Base-by-base conservation (phyloP, 2,329 filamentous ascomycete genomes). In the Mariannaea sp. region DNA sequence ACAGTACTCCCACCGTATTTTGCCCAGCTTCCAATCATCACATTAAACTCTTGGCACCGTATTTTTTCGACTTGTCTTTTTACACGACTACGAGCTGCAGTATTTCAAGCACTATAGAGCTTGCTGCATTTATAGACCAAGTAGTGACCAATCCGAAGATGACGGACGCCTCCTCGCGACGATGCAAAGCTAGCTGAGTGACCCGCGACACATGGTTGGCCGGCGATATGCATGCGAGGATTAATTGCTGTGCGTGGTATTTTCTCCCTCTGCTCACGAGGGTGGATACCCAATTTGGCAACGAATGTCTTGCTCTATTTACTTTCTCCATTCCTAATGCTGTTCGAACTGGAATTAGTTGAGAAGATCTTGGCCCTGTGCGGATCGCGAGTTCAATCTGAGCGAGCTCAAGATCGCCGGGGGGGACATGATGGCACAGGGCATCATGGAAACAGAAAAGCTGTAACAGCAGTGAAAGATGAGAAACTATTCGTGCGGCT, bases 291-390 rank as follows among this genome's bases (percentile, higher is more conserved):
- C 32, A 44, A 44, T n/a, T 29, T 33, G 40, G 22, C 8, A 46
- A 42, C 20, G 33, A 48, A 29, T 19, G 41, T 22, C 36, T 27
- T 22, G 20, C 46, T 32, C n/a, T n/a, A n/a, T n/a, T n/a, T 10
- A n/a, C 36, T 8, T 42, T 22, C 41, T 42, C 26, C 50, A 42
- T 53, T n/a, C 50, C 43, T 44, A 29, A 53, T 47, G 38, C 38
- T 39, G 36, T 26, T 33, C 30, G 20, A 32, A 19, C n/a, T 38
- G n/a, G n/a, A n/a, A 19, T 19, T 30, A 36, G 29, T 36, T 43
- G 24, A 16, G n/a, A 35, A 10, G 27, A 40, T 42, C 38, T 20
- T 27, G 38, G 45, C 45, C 17, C 26, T 32, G 26, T 24, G 40
- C 10, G 49, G 45, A 49, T 44, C 49, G 38, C 24, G 14, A 27